Conservation (phyloP, 1,139 yeast genomes). For the Magnusiomyces paraingens region DNA sequence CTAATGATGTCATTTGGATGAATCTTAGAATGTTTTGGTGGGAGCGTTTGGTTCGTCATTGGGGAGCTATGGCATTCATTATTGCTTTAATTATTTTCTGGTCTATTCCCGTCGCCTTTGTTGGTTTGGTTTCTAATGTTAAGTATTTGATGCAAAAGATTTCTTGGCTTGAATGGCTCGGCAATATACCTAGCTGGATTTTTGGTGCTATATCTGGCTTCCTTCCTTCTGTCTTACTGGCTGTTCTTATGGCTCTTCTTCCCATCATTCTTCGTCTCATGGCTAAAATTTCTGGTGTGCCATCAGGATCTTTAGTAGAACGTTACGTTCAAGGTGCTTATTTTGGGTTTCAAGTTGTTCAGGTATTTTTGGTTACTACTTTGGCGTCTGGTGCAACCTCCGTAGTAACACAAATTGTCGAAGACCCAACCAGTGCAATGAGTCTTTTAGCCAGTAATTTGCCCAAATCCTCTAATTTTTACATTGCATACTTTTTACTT, state of each 20-base stretch:
- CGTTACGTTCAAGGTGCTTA: slow-evolving; percentile 78
- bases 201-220: slow-evolving; percentile 82
- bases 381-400: slow-evolving; percentile 76
- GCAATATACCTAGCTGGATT: slow-evolving; percentile 57
- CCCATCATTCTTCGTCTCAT: slow-evolving; percentile 71
- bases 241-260: slow-evolving; percentile 75
- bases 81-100: slow-evolving; percentile 64
- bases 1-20: slow-evolving; percentile 79
- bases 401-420: slow-evolving; percentile 59
- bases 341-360: slow-evolving; percentile 84
- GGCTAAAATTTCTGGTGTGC: slow-evolving; percentile 67
- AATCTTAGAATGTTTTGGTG: slow-evolving; percentile 81
- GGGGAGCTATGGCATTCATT: slow-evolving; percentile 55
- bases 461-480: slow-evolving; percentile 88
- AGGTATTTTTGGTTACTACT: slow-evolving; percentile 72
- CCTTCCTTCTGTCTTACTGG: slow-evolving; percentile 75
- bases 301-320: slow-evolving; percentile 68
- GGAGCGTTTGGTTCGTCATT: slow-evolving; percentile 60
- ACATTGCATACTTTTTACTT: slow-evolving; percentile 46
- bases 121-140: slow-evolving; percentile 86
- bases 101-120: slow-evolving; percentile 94
- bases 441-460: slow-evolving; percentile 60
- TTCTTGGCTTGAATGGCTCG: slow-evolving; percentile 63
- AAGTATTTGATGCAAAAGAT: slow-evolving; percentile 61
- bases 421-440: slow-evolving; percentile 65